Base-by-base conservation (phyloP, 2,329 filamentous ascomycete genomes). In the Fusarium sp. region DNA sequence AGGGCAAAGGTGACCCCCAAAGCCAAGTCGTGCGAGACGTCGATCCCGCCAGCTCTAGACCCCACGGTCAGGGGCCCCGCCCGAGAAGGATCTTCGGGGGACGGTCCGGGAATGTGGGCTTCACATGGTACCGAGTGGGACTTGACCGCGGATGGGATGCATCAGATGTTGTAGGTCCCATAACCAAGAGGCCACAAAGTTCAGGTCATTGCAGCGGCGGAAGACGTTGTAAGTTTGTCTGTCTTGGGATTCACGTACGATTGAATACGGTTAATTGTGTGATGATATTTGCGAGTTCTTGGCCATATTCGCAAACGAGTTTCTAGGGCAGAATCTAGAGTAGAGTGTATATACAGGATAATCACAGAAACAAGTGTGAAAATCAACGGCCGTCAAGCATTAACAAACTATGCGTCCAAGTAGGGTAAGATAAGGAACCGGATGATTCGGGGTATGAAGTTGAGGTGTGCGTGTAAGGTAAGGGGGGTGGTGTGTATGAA, bases 281-380 rank as follows among this genome's bases (percentile, higher is more conserved):
- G 86, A 86, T 81, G 85, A 85, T 62, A 75, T 81, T 27, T 81
- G 79, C 64, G 84, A 86, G 78, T 86, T 85, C 68, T 65, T 86
- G 65, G 81, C 81, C 3, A 85, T 82, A 86, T 63, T 74, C 86
- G 6, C 84, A 6, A 81, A 81, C 22, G 76, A 79, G 70, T 86
- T 86, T 76, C 73, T 86, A 30, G 77, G 84, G 82, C 1, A 73
- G 72, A 38, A 70, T 84, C 57, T 73, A 63, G 35, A 56, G 47
- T 12, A 40, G 22, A 38, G 43, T 15, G 30, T 35, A 47, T 63
- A 37, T 54, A 63, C 32, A 63, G 47, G 35, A 56, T 40, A 27
- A 54, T 61, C 40, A 40, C 20, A 63, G 20, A 27, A 22, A 40
- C n/a, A 22, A 3, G 35, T 56, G 30, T 63, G 14, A 56, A 56